Evolutionary conservation across 768 basidiomycete species (phyloP), one percentile per base, ranked within the genome.

Genomic region (Tylopilus subfusipes): DNA sequence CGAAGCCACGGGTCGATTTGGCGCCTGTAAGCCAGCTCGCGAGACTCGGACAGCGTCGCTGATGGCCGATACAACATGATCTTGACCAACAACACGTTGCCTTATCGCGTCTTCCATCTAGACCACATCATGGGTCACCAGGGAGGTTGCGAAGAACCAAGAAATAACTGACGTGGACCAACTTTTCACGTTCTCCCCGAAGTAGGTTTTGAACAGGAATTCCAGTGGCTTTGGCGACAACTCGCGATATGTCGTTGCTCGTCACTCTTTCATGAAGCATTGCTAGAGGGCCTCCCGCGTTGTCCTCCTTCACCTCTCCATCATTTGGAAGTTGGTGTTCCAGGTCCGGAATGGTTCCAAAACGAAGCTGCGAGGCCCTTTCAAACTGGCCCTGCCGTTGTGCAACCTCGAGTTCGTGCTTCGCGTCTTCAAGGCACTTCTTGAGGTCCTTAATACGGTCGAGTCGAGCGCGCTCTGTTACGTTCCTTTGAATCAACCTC

Each of bases 41-140:
- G 93, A 96, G 48, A 98, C 89, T 18, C 93, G 83, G 22, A 98
- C 90, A 14, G 95, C 93, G 62, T 97, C 90, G 54, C 88, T 86
- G 59, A 97, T 83, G 5, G 93, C 84, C 1, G 78, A 68, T 27
- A 98, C 79, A n/a, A 93, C 89, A 59, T 93, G 85, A 54, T 93
- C 87, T 67, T 98, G 96, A 2, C 96, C 94, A 4, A 98, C 86
- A 9, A 98, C 88, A 0, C 90, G 81, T 51, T 79, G 68, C 25
- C 75, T 74, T 16, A 98, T 78, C 0, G 78, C 73, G 31, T 90
- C 86, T 68, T 98, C 95, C 93, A 98, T 97, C 89, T 93, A 61
- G 4, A 43, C 18, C 31, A 48, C 29, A 55, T 60, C 12, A 47
- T 19, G 2, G 0, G 11, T 58, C 42, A 56, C 10, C 27, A 54